Percentiles rank a stretch among this genome's conserved stretches.
These are phyloP conservation scores for Phytophthora constricta DNA, from an alignment of 352 stramenopile genomes.

Conservation along the genomic window DNA sequence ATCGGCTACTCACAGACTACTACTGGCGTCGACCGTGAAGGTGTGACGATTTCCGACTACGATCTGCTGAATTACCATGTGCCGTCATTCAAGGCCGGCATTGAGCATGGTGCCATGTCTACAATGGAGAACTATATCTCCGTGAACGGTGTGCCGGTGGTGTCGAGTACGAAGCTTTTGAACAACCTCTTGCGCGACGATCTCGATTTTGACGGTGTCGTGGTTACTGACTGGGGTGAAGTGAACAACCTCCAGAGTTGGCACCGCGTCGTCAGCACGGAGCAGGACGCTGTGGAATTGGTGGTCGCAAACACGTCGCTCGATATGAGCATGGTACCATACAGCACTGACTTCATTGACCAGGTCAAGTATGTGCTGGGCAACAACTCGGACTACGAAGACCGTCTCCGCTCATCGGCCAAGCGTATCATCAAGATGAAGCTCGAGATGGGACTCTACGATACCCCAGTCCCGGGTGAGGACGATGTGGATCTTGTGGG, in stretches of 20 bases:
- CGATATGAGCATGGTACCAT: constrained; percentile 89
- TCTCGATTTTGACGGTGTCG: constrained; percentile 78
- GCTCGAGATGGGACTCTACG: constrained; percentile 63
- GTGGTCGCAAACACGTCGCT: constrained; percentile 73
- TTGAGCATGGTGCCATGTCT: constrained; percentile 77
- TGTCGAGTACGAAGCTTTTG: constrained; percentile 74
- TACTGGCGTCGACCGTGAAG: constrained; percentile 80
- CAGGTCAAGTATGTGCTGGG: constrained; percentile 46
- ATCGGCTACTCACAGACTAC: constrained; percentile 79
- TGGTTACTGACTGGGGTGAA: constrained; percentile 91
- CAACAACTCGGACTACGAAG: constrained; percentile 32
- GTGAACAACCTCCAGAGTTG: constrained; percentile 81
- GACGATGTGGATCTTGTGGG: constrained; percentile 51
- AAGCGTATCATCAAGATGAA: constrained; percentile 76
- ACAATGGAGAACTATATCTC: constrained; percentile 94
- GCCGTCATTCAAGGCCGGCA: constrained; percentile 70
- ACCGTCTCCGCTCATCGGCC: constrained; percentile 53
- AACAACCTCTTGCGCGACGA: constrained; percentile 72
- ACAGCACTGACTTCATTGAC: constrained; percentile 49
- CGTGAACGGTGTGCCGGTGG: constrained; percentile 86
- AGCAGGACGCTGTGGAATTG: constrained; percentile 57
- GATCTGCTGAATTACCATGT: constrained; percentile 84
- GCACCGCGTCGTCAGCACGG: constrained; percentile 45
- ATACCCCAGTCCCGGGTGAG: constrained; percentile 52
- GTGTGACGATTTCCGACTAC: constrained; percentile 68